Base-by-base conservation (phyloP, 1,139 yeast genomes). In the Taphrina betulina region DNA sequence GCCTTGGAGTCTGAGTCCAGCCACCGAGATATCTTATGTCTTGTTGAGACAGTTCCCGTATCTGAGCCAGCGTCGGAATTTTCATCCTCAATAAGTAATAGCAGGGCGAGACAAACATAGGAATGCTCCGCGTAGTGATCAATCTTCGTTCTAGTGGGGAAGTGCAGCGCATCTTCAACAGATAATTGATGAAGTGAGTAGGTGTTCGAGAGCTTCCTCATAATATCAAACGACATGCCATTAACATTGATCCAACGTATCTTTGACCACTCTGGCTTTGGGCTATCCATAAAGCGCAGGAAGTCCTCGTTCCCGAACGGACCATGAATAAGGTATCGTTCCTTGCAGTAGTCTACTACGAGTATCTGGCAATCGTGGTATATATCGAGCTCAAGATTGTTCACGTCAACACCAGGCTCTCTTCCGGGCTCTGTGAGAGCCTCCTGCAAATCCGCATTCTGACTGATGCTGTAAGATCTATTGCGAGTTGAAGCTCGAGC, bases 161-260 rank as follows among this genome's bases (percentile, higher is more conserved):
- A 73, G 65, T 78, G 82, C 45, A 79, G 75, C 78, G 78, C 75
- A 63, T 78, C 82, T 63, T 79, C 83, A 48, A 79, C 69, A 0
- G 81, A 77, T 51, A 78, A 66, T 22, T 78, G 72, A 63, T 78
- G 81, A 24, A 78, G 64, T 17, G 70, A 66, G 62, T 72, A 77
- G 52, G 66, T 65, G 42, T 67, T 62, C 1, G 77, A 73, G 35
- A 78, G 68, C 0, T 73, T 66, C 5, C 75, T 70, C 5, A 78
- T 73, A 8, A 80, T 79, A 57, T 77, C 81, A 79, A 80, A 77
- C 0, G 81, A 75, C 20, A 78, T 65, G 0, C 82, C 82, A 62
- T 78, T 78, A 12, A 78, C 78, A 60, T 75, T 77, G 55, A 78
- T 71, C 82, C 82, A 78, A 10, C 82, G 68, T 0, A 78, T 78